Base-by-base conservation (phyloP, 2,329 filamentous ascomycete genomes). In the Colletotrichum falcatum region DNA sequence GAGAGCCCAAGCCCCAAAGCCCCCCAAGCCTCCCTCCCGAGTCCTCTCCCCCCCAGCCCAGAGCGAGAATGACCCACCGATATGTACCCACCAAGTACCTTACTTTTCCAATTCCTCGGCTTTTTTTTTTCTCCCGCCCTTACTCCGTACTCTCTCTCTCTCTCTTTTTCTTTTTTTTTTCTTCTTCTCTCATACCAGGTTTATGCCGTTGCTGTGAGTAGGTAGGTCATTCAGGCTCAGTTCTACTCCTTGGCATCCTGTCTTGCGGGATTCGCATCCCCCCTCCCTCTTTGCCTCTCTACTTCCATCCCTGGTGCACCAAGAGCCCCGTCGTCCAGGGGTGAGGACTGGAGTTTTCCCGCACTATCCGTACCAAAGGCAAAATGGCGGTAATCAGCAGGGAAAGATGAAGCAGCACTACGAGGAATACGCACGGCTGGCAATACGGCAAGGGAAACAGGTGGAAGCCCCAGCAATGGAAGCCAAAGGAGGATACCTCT, bases 201-300 rank as follows among this genome's bases (percentile, higher is more conserved):
- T 20, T 1, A 28, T 53, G 46, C 5, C 46, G 28, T 49, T 48
- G n/a, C 44, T 2, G 11, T 9, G 2, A 55, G 11, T 33, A 33
- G 11, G 14, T 26, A 30, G 42, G 5, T 8, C 20, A 9, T 39
- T 16, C n/a, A 12, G n/a, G 11, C 5, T 2, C 3, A 7, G 53
- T 37, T 55, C 20, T 51, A 7, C 26, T 11, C 49, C 23, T 28
- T 70, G 55, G 66, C 62, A 62, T 55, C 11, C 30, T 61, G 46
- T 61, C 61, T 61, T 54, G 61, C 55, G 66, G 61, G 35, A 7
- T 58, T 35, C 61, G 59, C 35, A 30, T 23, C 44, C 60, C 51
- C 20, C 14, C 6, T 39, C 37, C 39, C 39, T 59, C 26, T 59
- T 33, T 20, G 26, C 12, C 18, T 30, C 37, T 30, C 23, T n/a